Evolutionary conservation across 2,329 filamentous ascomycete species (phyloP), one percentile per base, ranked within the genome.

Genomic region (Talaromyces sp.): DNA sequence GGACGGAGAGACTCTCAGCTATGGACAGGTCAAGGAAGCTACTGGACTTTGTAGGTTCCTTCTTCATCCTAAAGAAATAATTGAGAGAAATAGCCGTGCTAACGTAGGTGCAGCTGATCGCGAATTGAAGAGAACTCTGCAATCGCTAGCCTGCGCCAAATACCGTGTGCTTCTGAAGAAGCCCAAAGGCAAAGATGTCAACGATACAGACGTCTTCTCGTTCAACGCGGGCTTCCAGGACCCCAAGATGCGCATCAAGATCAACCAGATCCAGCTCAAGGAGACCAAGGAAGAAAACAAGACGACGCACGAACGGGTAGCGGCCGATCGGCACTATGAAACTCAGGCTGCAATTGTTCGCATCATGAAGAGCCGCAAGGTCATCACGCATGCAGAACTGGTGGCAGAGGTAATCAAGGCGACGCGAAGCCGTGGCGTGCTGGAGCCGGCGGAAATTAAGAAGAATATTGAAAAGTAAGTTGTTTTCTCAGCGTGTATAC

Each of bases 231-330:
- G 73, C 17, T 99, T 99, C 75, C 79, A 79, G 2, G 89, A 97
- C 70, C 83, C 87, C 21, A 96, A 95, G 75, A 89, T 90, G 75
- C 87, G 92, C 60, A 88, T 99, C 78, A 99, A 99, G 80, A 97
- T 99, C 80, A 99, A 98, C 78, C 93, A 97, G 77, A 95, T 99
- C 67, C 95, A 99, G 77, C 84, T 97, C 56, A 96, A 95, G 77
- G 95, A 99, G 78, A 98, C 95, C 0, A 90, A 89, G 69, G 89
- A 93, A 70, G 95, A 99, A 77, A 97, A 97, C 77, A 90, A 92
- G 75, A 91, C 89, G 68, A 98, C 93, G 1, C 92, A 98, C 75
- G 89, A 96, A 75, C 86, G 91, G 50, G 91, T 99, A 4, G 88
- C 88, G 0, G 89, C 90, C 57, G 95, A 99, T 71, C 82, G 95